Percentiles rank a stretch among this genome's conserved stretches.
Evolutionary conservation across 139 green algal species (phyloP).

Genomic region (Limnomonas spitsbergensis): DNA sequence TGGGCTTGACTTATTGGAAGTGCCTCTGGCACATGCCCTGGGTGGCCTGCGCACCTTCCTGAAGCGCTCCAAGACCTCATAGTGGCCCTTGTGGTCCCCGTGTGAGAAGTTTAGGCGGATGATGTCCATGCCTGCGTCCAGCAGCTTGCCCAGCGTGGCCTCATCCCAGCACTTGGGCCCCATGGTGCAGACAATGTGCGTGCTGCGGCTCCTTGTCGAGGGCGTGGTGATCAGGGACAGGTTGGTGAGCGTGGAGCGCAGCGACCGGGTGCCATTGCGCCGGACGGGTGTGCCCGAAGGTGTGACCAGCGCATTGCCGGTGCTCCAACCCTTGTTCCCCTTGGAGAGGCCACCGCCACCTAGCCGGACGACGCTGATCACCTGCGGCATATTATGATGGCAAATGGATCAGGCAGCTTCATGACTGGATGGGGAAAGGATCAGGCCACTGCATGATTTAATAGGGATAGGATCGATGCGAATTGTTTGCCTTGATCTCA

Average conservation of each 20-base stretch:
- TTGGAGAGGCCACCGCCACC: conserved; percentile 30
- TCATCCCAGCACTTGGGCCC: conserved; percentile 60
- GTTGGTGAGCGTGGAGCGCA: conserved; percentile 54
- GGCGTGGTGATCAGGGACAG: conserved; percentile 49
- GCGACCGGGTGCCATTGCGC: conserved; percentile 34
- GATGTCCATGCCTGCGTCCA: conserved; percentile 67
- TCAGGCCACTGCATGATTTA: no score
- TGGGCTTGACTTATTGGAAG: no score
- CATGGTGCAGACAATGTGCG: conserved; percentile 71
- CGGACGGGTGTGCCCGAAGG: conserved; percentile 34
- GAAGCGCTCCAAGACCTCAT: conserved; percentile 53
- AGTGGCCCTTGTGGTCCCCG: conserved; percentile 59
- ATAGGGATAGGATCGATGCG: no score
- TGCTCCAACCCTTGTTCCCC: conserved; percentile 34
- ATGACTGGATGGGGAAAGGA: neutral
- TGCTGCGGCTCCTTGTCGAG: conserved; percentile 1
- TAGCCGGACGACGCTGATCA: conserved; percentile 30
- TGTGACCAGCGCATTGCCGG: conserved; percentile 30
- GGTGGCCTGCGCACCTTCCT: conserved; percentile 48
- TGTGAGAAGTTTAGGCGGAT: conserved; percentile 72
- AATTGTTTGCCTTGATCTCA: no score
- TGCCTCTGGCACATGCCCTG: no score
- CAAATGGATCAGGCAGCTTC: neutral
- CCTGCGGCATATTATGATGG: conserved; percentile 9
- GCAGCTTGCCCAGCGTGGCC: conserved; percentile 52